Base-by-base conservation (phyloP, 139 green algal genomes). In the Mychonastes homosphaera region DNA sequence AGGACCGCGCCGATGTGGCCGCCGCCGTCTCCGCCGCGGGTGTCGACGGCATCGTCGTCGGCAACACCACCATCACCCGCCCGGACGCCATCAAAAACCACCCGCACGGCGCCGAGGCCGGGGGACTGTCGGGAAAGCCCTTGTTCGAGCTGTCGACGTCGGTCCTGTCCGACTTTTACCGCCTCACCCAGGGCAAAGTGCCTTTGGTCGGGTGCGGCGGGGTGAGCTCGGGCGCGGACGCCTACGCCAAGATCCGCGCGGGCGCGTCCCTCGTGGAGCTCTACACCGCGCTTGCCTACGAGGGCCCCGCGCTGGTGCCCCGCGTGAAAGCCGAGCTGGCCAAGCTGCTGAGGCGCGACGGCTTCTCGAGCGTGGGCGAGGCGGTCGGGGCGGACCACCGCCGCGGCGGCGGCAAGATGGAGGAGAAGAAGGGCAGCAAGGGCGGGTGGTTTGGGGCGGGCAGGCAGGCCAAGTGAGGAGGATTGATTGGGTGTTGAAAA, bases 201-300 rank as follows among this genome's bases (percentile, higher is more conserved):
- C 85, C 90, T 16, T 71, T 98, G 47, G 74, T 98, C 19, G 91
- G 92, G 16, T 91, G 86, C 46, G 91, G 91, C 6, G 91, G 91
- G 26, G 82, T 96, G 34, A 63, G 45, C 45, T 54, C 13, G 32
- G 64, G 64, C 3, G 70, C 75, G 53, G 85, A 97, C 62, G 92
- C 92, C 0, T 98, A 98, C 60, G 28, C 53, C 6, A 98, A 98
- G 67, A 96, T 98, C 29, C 54, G 84, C 1, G 91, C 91, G 44
- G 89, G 92, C 4, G 92, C 92, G 3, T 87, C 71, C 23, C 69
- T 98, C 32, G 89, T 98, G 28, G 83, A 98, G 78, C 54, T 98
- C 10, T 99, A 97, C 78, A 95, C 92, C 0, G 72, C 76, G 5
- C 64, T 99, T 33, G 84, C 78, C 1, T 99, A 94, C 67, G 79